Evolutionary conservation across 2,329 filamentous ascomycete genomes (phyloP), one percentile per base, ranked within the genome.

Genomic region (Camillea tinctor): DNA sequence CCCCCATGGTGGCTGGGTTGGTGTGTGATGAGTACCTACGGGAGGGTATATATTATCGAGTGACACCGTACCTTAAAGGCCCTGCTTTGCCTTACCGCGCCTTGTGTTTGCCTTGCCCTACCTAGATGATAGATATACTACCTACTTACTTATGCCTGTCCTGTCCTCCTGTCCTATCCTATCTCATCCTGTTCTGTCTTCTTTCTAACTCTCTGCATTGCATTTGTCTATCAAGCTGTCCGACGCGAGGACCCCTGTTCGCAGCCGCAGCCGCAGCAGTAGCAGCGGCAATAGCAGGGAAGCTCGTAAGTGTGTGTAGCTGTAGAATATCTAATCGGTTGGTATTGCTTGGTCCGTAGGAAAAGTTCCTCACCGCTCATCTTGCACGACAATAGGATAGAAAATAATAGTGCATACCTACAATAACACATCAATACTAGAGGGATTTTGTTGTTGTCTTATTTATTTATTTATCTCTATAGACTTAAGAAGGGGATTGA

Each of bases 331-430:
- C 26, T 30, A 30, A 30, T 30, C 26, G 26, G 50, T 15, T 52
- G 15, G 7, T 20, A 52, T 53, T 23, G 8, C 21, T 23, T 26
- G 17, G 23, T 53, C n/a, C 20, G 24, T 21, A n/a, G 23, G 22
- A 24, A 30, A 11, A 53, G 11, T 53, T 23, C 24, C 54, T 60
- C 57, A 61, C 62, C 52, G 60, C 55, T 55, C 48, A 54, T 58
- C 19, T 57, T 59, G 52, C 58, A 60, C 56, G 20, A 58, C 55
- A 24, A 52, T 30, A 30, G 26, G 26, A 30, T 11, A 30, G 13
- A 11, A 30, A 30, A 30, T 30, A 30, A n/a, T n/a, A n/a, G n/a
- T 30, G 26, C 26, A 30, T 30, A 30, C 8, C 8, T 30, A 30
- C 6, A 17, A 26, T 20, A 56, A 36, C 15, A 52, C 26, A 54